Evolutionary conservation across 2,329 filamentous ascomycete species (phyloP).

Genomic region (Hymenoscyphus repandus): DNA sequence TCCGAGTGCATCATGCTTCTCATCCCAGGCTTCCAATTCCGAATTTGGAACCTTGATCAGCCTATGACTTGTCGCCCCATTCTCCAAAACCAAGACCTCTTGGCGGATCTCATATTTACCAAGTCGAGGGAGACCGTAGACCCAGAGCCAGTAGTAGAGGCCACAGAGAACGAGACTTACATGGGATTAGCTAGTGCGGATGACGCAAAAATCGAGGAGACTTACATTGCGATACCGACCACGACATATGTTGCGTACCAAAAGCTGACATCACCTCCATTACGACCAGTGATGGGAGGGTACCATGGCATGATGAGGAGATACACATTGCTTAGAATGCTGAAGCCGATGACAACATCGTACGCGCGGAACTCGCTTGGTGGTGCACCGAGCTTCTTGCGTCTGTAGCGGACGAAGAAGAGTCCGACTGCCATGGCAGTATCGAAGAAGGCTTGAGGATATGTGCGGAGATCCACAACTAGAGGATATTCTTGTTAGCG

Average conservation of each 20-base stretch:
- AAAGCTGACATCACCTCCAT: constrained; percentile 63
- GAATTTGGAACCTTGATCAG: constrained; percentile 48
- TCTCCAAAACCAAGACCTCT: constrained; percentile 46
- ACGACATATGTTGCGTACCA: constrained; percentile 69
- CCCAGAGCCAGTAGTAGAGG: constrained; percentile 55
- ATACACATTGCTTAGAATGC: constrained; percentile 53
- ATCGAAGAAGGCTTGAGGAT: constrained; percentile 54
- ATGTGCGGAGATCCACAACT: constrained; percentile 54
- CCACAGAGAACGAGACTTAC: constrained; percentile 46
- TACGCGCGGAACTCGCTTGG: constrained; percentile 52
- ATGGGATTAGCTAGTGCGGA: neutral
- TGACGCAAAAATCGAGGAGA: constrained; percentile 21
- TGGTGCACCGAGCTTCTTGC: constrained; percentile 44
- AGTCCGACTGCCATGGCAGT: constrained; percentile 52
- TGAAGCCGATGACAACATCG: constrained; percentile 53
- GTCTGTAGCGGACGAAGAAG: constrained; percentile 50
- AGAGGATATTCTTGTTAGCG: constrained; percentile 2
- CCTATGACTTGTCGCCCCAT: constrained; percentile 39
- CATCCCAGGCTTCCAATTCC: constrained; percentile 52
- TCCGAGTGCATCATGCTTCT: constrained; percentile 44
- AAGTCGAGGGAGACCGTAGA: constrained; percentile 48
- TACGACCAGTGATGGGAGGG: constrained; percentile 54
- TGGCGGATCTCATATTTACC: constrained; percentile 51
- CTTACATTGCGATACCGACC: constrained; percentile 59
- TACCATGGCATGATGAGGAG: constrained; percentile 68